A percentile compares a stretch with the other conserved stretches of the same genome.
Conservation (phyloP, 345 rosid genomes). For the Angophora floribunda region DNA sequence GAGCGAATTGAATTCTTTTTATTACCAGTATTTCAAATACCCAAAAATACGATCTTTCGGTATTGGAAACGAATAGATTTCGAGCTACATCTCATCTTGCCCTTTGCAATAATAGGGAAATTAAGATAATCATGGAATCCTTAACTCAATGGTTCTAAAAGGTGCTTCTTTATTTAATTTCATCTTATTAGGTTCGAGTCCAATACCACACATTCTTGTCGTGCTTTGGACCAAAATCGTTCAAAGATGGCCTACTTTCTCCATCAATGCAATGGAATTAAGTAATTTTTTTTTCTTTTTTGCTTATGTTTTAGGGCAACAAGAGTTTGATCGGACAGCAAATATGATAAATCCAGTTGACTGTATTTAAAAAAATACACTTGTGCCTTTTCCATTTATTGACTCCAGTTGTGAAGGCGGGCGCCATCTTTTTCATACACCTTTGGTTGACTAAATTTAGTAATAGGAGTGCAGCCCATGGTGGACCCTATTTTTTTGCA, state of each 20-base stretch:
- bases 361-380: not conserved
- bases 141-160: not conserved
- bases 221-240: not conserved
- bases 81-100: not conserved
- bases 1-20: not conserved
- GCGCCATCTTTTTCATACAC: not conserved
- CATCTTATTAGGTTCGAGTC: not conserved
- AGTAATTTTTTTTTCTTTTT: not conserved
- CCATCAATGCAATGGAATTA: not conserved
- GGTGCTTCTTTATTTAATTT: not conserved
- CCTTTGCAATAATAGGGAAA: rapidly evolving
- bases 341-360: not conserved
- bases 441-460: not conserved
- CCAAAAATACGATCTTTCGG: not conserved
- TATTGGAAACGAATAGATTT: not conserved
- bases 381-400: not conserved
- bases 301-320: not conserved
- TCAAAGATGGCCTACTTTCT: not conserved
- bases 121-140: not conserved
- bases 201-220: not conserved
- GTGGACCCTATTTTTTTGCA: not conserved
- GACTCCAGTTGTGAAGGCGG: not conserved
- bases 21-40: not conserved
- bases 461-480: not conserved
- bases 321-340: not conserved